Conservation (phyloP, 1,284 basidiomycete species). For the Ceratobasidium sp. region DNA sequence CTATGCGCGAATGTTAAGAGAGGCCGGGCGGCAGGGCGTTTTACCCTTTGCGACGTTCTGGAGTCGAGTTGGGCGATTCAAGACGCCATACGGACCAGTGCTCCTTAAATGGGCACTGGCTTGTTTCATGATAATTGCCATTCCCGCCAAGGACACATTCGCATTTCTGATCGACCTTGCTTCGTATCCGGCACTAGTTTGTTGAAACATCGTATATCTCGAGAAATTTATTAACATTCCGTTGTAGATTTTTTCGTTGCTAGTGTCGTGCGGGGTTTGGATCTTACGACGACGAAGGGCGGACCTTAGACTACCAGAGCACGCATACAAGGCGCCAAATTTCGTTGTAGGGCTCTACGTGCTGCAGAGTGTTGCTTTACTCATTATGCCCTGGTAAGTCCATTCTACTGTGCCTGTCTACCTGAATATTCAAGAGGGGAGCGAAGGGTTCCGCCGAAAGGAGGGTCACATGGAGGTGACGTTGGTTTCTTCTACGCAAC, state of each 20-base stretch:
- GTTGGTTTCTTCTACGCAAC: conserved; percentile 52
- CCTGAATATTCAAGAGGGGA: neutral
- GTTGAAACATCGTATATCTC: neutral
- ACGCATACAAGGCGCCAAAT: conserved; percentile 55
- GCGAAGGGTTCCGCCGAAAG: conserved; percentile 50
- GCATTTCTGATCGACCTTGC: conserved; percentile 52
- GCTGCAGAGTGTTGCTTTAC: conserved; percentile 53
- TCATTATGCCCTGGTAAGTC: conserved; percentile 57
- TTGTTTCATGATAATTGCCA: conserved; percentile 60
- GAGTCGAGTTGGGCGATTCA: conserved; percentile 47
- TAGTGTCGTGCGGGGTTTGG: conserved; percentile 54
- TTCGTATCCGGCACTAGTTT: conserved; percentile 45
- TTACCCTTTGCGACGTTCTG: conserved; percentile 49
- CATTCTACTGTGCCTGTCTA: no score
- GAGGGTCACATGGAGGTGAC: conserved; percentile 40
- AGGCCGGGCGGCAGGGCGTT: conserved; percentile 48
- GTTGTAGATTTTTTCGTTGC: conserved; percentile 53
- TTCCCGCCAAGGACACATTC: conserved; percentile 62
- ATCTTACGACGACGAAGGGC: conserved; percentile 52
- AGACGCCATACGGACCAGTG: conserved; percentile 52
- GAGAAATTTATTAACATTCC: conserved; percentile 47
- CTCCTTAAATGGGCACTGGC: conserved; percentile 58
- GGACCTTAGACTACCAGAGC: conserved; percentile 47
- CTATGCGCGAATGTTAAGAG: conserved; percentile 53
- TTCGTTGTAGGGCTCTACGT: conserved; percentile 51